Percentiles rank a stretch among this genome's conserved stretches.
These are phyloP conservation scores for Hemisphaericaspora subhashii DNA, from an alignment of 1,139 yeast genomes.

Conservation along the genomic window DNA sequence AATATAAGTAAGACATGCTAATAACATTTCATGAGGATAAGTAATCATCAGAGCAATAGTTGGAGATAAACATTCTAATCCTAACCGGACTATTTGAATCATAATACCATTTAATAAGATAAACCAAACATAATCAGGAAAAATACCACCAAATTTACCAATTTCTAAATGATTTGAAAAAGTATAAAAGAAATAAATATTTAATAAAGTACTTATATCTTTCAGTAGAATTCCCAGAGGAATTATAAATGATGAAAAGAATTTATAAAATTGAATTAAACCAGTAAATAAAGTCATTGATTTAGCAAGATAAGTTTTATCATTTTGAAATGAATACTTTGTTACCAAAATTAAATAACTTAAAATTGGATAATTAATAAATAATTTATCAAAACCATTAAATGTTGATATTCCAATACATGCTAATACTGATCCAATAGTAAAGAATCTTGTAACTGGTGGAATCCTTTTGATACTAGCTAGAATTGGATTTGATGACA, in stretches of 20 bases:
- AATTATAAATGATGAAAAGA: slow-evolving; percentile 50
- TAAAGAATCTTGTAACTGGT: slow-evolving; percentile 49
- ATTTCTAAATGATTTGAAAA: slow-evolving; percentile 57
- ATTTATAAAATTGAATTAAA: slow-evolving; percentile 43
- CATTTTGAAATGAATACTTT: neutral
- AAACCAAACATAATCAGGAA: slow-evolving; percentile 60
- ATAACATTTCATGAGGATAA: slow-evolving; percentile 41
- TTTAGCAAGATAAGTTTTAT: neutral
- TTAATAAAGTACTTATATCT: slow-evolving; percentile 48
- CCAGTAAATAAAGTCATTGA: slow-evolving; percentile 9
- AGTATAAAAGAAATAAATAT: slow-evolving; percentile 56
- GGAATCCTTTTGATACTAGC: slow-evolving; percentile 39
- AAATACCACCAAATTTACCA: slow-evolving; percentile 51
- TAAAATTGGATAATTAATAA: slow-evolving; percentile 3
- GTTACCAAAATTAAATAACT: neutral
- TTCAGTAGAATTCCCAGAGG: slow-evolving; percentile 34
- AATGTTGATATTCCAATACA: slow-evolving; percentile 25
- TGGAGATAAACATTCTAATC: neutral
- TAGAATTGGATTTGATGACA: slow-evolving; percentile 20
- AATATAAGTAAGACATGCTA: slow-evolving; percentile 56
- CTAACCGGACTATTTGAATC: slow-evolving; percentile 33
- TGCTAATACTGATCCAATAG: slow-evolving; percentile 34
- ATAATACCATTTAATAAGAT: slow-evolving; percentile 49
- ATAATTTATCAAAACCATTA: slow-evolving; percentile 9
- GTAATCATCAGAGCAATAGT: slow-evolving; percentile 8